phyloP scores from a whole-genome alignment of 441 rosid species.

The Adansonia gregorii region DNA sequence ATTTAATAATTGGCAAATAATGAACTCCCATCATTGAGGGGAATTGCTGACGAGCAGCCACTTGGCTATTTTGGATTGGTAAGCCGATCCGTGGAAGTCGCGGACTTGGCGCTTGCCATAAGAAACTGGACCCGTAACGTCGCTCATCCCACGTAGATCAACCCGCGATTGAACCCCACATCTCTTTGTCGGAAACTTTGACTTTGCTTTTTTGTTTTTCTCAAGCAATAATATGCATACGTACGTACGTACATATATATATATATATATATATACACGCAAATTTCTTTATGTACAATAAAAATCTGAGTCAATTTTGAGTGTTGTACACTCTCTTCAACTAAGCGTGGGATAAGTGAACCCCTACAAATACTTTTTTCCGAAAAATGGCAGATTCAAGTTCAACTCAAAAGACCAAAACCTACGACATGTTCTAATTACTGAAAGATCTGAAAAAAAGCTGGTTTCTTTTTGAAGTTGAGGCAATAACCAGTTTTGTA shows the following conservation, averaged over 20 bases:
- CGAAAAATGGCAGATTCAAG: background rate
- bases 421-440: background rate
- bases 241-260: too few species aligned
- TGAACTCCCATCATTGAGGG: too few species aligned
- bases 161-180: background rate
- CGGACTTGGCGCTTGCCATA: background rate
- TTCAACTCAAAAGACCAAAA: background rate
- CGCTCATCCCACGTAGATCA: background rate
- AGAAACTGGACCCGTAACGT: too few species aligned
- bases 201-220: background rate
- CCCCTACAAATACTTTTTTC: background rate
- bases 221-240: background rate
- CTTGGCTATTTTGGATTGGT: too few species aligned
- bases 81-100: too few species aligned
- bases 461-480: background rate
- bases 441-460: background rate
- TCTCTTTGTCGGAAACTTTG: background rate
- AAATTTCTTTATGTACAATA: background rate
- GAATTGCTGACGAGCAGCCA: too few species aligned
- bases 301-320: background rate
- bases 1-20: too few species aligned
- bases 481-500: constrained; percentile 17
- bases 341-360: background rate
- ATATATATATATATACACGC: too few species aligned
- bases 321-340: background rate